Conservation (phyloP, 768 basidiomycete genomes). For the Leucosporidium scottii region DNA sequence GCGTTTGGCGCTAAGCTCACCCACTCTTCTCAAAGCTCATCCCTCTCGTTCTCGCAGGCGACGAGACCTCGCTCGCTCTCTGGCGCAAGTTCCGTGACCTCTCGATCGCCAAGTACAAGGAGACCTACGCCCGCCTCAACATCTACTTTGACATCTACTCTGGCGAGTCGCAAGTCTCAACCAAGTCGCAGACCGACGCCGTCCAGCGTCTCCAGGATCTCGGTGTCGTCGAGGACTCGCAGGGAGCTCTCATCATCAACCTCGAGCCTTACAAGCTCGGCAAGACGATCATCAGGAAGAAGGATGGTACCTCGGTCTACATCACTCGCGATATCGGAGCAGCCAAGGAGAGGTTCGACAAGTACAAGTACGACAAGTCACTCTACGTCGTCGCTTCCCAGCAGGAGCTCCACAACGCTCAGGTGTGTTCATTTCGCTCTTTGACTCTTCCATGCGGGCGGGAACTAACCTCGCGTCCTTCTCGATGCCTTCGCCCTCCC, state of each 20-base stretch:
- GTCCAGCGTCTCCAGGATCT: slow-evolving; percentile 61
- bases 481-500: not conserved
- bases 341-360: slow-evolving; percentile 82
- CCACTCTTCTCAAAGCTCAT: not conserved
- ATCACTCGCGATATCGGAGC: slow-evolving; percentile 73
- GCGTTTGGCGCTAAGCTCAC: not conserved
- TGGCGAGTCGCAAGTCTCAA: slow-evolving; percentile 56
- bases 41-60: slow-evolving; percentile 44
- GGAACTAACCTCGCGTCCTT: not conserved
- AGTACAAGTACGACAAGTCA: slow-evolving; percentile 86
- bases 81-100: slow-evolving; percentile 91
- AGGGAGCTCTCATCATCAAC: slow-evolving; percentile 80
- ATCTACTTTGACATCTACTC: slow-evolving; percentile 86
- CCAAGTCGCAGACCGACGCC: slow-evolving; percentile 56
- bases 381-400: slow-evolving; percentile 51
- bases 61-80: slow-evolving; percentile 70
- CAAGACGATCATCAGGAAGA: slow-evolving; percentile 83
- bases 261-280: slow-evolving; percentile 83
- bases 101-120: slow-evolving; percentile 79
- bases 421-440: slow-evolving; percentile 27
- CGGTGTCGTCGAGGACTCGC: slow-evolving; percentile 59
- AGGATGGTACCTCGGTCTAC: slow-evolving; percentile 45
- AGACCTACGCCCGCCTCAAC: slow-evolving; percentile 82
- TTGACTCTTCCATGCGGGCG: not conserved
- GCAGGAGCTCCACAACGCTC: slow-evolving; percentile 43